Conservation (phyloP, 768 basidiomycete species). For the Coprinopsis marcescibilis region DNA sequence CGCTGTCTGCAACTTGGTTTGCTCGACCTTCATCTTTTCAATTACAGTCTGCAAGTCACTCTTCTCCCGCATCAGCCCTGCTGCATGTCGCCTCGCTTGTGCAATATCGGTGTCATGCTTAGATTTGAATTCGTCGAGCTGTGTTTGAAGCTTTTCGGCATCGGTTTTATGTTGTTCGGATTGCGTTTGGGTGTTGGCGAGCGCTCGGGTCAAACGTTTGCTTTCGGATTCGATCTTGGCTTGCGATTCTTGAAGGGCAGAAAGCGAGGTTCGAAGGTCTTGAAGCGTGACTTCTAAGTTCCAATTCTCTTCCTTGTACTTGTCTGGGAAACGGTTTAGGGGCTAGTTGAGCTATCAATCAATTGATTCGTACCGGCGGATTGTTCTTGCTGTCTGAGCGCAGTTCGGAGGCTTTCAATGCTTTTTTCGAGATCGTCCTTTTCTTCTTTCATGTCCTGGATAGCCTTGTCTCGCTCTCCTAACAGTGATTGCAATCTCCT, state of each 20-base stretch:
- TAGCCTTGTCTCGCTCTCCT: conserved; percentile 86
- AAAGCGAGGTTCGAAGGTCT: conserved; percentile 68
- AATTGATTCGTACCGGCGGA: conserved; percentile 53
- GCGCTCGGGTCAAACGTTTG: conserved; percentile 70
- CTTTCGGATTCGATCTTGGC: conserved; percentile 78
- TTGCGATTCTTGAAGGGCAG: conserved; percentile 57
- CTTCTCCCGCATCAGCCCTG: conserved; percentile 87
- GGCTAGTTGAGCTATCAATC: conserved; percentile 1
- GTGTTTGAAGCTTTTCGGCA: conserved; percentile 57
- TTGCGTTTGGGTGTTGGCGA: conserved; percentile 66
- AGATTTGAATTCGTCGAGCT: conserved; percentile 69
- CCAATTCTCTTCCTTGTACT: conserved; percentile 99
- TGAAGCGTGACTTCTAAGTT: conserved; percentile 93
- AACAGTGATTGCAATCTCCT: conserved; percentile 86
- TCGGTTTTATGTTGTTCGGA: conserved; percentile 87
- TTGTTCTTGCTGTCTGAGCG: conserved; percentile 77
- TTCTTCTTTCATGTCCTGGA: conserved; percentile 89
- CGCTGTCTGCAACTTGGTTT: conserved; percentile 34
- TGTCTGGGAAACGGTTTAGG: conserved; percentile 46
- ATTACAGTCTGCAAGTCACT: conserved; percentile 81
- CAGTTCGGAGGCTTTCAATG: conserved; percentile 65
- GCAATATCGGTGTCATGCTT: conserved; percentile 97
- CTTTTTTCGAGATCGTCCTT: conserved; percentile 82
- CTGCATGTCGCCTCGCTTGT: conserved; percentile 80
- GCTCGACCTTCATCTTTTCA: conserved; percentile 70